Evolutionary conservation across 2,329 filamentous ascomycete species (phyloP).

Genomic region (Pseudocercospora cruenta): DNA sequence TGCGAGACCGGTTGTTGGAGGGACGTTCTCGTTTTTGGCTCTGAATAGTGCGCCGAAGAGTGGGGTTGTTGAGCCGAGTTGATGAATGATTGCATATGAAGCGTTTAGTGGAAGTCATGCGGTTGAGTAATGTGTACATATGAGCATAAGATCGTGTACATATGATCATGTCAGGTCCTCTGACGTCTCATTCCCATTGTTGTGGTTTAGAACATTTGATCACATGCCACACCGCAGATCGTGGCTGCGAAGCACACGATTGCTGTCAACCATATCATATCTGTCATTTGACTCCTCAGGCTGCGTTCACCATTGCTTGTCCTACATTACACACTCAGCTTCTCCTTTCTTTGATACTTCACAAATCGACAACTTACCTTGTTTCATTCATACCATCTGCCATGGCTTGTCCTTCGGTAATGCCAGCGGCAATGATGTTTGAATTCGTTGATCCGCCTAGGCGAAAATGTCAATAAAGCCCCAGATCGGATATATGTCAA

Average conservation of each 20-base stretch:
- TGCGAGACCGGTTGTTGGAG: constrained; percentile 57
- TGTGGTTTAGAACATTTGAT: neutral
- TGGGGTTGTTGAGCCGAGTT: constrained; percentile 16
- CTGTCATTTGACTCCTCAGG: neutral
- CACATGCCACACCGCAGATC: constrained; percentile 1
- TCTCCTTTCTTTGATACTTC: neutral
- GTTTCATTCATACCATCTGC: neutral
- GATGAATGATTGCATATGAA: neutral
- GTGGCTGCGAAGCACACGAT: constrained; percentile 3
- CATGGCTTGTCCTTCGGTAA: neutral
- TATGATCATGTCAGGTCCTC: too few relatives aligned
- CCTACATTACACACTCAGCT: neutral
- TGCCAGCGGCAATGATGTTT: neutral
- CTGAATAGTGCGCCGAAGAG: constrained; percentile 36
- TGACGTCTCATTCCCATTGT: neutral
- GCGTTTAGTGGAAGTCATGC: too few relatives aligned
- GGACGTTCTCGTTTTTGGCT: constrained; percentile 54
- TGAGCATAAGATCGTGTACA: too few relatives aligned
- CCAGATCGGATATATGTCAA: neutral
- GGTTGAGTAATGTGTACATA: too few relatives aligned
- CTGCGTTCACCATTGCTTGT: neutral
- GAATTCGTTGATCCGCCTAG: neutral
- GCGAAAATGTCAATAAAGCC: neutral
- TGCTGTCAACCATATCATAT: constrained; percentile 1
- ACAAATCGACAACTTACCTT: neutral